These are phyloP conservation scores for Bryum argenteum DNA, from an alignment of 225 moss, liverwort and hornwort genomes.

Conservation along the genomic window DNA sequence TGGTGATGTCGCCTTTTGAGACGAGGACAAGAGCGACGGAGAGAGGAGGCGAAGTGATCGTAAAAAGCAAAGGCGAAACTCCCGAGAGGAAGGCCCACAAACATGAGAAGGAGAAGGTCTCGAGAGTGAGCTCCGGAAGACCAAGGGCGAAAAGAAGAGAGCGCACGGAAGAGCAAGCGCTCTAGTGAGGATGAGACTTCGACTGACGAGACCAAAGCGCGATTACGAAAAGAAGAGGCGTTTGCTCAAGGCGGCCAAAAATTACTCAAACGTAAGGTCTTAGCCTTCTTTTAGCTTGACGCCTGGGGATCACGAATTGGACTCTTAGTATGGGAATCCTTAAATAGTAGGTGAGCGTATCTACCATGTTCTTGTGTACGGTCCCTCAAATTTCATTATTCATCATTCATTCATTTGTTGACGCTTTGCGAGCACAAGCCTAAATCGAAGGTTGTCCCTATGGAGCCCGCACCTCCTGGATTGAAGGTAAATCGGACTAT, in stretches of 20 bases:
- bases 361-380: neutral
- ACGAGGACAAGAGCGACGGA: conserved; percentile 71
- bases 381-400: neutral
- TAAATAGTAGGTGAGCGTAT: no score
- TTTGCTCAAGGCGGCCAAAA: conserved; percentile 70
- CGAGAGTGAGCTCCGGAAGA: conserved; percentile 46
- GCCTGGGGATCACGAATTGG: neutral
- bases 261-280: conserved; percentile 52
- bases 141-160: conserved; percentile 47
- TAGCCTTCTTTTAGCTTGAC: neutral
- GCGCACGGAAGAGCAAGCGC: conserved; percentile 43
- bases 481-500: conserved; percentile 30
- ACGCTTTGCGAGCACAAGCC: conserved; percentile 50
- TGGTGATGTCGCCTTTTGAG: conserved; percentile 40
- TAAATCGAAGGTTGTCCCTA: conserved; percentile 38
- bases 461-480: conserved; percentile 58
- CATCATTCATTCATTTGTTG: neutral
- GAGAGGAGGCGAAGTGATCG: conserved; percentile 56
- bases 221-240: conserved; percentile 65
- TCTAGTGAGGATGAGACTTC: conserved; percentile 47
- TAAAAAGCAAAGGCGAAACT: conserved; percentile 48
- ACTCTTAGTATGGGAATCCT: neutral
- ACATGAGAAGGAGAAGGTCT: conserved; percentile 46
- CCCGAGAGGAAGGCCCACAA: conserved; percentile 51
- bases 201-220: conserved; percentile 49